Conservation (phyloP, 106 monocot genomes). For the Iris macrosiphon region DNA sequence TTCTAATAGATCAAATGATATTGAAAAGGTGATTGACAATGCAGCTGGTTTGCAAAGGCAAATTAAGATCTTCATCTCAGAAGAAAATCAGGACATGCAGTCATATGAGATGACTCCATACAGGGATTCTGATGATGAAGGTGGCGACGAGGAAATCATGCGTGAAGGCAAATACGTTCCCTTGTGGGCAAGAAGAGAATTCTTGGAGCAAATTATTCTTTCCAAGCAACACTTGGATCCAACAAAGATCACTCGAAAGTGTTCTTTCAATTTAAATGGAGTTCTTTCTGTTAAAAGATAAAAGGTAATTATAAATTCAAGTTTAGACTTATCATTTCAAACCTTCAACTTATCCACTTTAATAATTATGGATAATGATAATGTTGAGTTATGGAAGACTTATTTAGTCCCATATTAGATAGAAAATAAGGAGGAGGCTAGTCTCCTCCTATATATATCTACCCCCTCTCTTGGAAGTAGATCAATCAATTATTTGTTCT, state of each 20-base stretch:
- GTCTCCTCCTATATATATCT: too few species aligned
- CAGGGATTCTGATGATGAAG: slow-evolving; percentile 84
- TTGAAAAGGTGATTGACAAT: slow-evolving; percentile 16
- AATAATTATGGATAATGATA: too few species aligned
- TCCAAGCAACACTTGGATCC: slow-evolving; percentile 39
- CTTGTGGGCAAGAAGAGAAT: slow-evolving; percentile 74
- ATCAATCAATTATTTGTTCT: too few species aligned
- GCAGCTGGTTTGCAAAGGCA: slow-evolving; percentile 15
- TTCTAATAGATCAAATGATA: too few species aligned
- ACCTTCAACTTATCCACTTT: too few species aligned
- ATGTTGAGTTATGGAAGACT: too few species aligned
- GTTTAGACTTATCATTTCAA: too few species aligned
- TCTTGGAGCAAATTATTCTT: slow-evolving; percentile 23
- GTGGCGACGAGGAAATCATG: slow-evolving; percentile 39
- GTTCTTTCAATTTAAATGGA: slow-evolving; percentile 45
- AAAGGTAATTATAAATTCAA: too few species aligned
- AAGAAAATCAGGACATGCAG: slow-evolving; percentile 24
- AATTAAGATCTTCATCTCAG: slow-evolving; percentile 4
- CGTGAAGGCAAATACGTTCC: slow-evolving; percentile 56
- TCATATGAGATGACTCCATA: slow-evolving; percentile 93
- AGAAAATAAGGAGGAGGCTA: too few species aligned
- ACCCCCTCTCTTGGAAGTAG: too few species aligned
- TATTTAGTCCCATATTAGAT: too few species aligned
- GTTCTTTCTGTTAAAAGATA: too few species aligned
- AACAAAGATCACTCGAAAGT: slow-evolving; percentile 28